Percentiles rank a stretch among this genome's conserved stretches.
Evolutionary conservation across 2,329 filamentous ascomycete species (phyloP).

Genomic region (Lachnellula hyalina): DNA sequence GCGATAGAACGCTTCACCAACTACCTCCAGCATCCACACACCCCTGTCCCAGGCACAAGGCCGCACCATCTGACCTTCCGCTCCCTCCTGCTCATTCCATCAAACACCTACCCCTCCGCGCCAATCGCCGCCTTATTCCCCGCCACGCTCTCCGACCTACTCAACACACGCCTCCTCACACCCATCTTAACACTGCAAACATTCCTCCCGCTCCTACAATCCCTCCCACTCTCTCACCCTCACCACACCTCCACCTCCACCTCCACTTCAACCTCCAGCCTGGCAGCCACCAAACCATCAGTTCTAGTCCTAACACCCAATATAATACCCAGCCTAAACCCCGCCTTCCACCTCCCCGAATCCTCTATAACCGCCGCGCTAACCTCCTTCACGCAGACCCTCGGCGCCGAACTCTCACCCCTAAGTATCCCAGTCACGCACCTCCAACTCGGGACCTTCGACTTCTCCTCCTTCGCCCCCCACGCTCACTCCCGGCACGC

Average conservation of each 20-base stretch:
- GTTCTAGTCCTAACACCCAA: conserved; percentile 74
- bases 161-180: conserved; percentile 87
- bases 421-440: conserved; percentile 76
- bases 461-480: conserved; percentile 64
- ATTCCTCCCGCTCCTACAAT: conserved; percentile 74
- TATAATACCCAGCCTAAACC: conserved; percentile 73
- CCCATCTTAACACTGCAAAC: conserved; percentile 85
- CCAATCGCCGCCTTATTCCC: conserved; percentile 81
- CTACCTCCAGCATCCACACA: conserved; percentile 68
- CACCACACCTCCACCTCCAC: conserved; percentile 30
- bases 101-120: conserved; percentile 71
- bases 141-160: conserved; percentile 78
- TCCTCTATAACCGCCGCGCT: conserved; percentile 80
- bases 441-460: conserved; percentile 86
- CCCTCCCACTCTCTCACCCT: conserved; percentile 39
- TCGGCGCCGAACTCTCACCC: conserved; percentile 72
- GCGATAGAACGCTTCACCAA: conserved; percentile 67
- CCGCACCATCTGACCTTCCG: conserved; percentile 71
- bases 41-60: conserved; percentile 69
- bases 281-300: conserved; percentile 50
- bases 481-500: conserved; percentile 31
- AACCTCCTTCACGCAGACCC: conserved; percentile 76
- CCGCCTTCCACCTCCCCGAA: conserved; percentile 79
- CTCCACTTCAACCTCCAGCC: conserved; percentile 34
- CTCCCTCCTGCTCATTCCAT: conserved; percentile 78